Conservation (phyloP, 139 green algal genomes). For the Chloropicon primus region DNA sequence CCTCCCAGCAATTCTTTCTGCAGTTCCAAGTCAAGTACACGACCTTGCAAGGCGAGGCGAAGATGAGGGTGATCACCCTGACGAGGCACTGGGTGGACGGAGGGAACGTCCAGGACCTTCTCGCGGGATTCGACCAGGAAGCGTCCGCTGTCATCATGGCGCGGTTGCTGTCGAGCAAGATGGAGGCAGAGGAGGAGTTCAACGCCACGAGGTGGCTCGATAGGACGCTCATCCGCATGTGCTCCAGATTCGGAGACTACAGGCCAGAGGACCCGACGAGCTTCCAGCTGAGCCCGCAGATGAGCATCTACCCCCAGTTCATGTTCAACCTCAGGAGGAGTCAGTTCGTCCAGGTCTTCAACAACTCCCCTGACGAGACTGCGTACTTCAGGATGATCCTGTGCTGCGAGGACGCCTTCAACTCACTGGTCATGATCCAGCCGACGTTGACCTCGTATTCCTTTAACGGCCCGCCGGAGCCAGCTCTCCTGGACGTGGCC, state of each 20-base stretch:
- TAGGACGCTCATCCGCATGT: conserved; percentile 47
- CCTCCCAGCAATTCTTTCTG: conserved; percentile 71
- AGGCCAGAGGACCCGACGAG: conserved; percentile 80
- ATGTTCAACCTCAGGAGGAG: conserved; percentile 94
- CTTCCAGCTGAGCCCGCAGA: conserved; percentile 68
- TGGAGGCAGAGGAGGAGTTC: conserved; percentile 81
- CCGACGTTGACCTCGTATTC: conserved; percentile 73
- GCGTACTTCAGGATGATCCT: conserved; percentile 81
- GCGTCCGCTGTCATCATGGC: conserved; percentile 78
- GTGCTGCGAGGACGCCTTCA: conserved; percentile 57
- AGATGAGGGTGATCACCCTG: conserved; percentile 80
- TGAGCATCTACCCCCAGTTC: conserved; percentile 95
- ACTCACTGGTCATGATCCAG: conserved; percentile 87
- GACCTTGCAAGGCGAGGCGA: conserved; percentile 39
- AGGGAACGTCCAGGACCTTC: conserved; percentile 42
- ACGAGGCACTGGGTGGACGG: conserved; percentile 45
- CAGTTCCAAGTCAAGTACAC: conserved; percentile 60
- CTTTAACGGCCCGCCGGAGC: conserved; percentile 34
- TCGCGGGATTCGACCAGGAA: conserved; percentile 92
- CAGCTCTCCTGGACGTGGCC: conserved; percentile 88
- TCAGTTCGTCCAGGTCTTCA: conserved; percentile 59
- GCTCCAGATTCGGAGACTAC: conserved; percentile 45
- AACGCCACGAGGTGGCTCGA: conserved; percentile 90
- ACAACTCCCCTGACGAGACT: conserved; percentile 92
- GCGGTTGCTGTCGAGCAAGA: conserved; percentile 12